Conservation (phyloP, 2,329 filamentous ascomycete genomes). For the Pseudogymnoascus sp. region DNA sequence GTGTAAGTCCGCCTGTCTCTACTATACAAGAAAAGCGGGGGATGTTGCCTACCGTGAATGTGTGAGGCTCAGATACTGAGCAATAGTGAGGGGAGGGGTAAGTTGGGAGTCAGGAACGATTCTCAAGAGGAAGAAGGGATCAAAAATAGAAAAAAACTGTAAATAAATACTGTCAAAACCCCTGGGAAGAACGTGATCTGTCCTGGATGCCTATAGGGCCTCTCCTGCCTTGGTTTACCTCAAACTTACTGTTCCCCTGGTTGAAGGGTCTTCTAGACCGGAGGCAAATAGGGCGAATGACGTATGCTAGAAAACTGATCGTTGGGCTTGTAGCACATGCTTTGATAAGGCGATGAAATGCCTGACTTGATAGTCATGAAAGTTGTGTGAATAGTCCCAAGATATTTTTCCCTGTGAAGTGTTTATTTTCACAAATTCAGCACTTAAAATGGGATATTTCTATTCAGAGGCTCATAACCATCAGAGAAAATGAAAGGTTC, state of each 20-base stretch:
- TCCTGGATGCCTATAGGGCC: background rate
- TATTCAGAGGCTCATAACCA: background rate
- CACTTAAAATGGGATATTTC: background rate
- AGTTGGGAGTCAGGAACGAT: background rate
- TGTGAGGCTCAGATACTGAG: background rate
- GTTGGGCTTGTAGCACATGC: background rate
- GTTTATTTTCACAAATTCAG: background rate
- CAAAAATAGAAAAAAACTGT: background rate
- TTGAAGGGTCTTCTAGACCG: background rate
- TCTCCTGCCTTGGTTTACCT: slow-evolving; percentile 2
- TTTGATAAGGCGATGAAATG: background rate
- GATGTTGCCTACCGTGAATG: background rate
- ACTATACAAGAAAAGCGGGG: background rate
- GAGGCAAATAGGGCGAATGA: background rate
- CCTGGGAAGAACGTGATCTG: slow-evolving; percentile 6
- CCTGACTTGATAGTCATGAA: background rate
- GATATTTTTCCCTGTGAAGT: background rate
- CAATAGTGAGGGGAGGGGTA: background rate
- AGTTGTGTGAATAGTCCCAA: background rate
- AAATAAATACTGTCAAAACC: background rate
- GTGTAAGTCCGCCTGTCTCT: background rate
- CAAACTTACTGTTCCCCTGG: background rate
- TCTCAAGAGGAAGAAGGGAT: background rate
- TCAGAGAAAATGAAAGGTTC: background rate
- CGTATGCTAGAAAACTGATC: background rate